Evolutionary conservation across 805 yeast genomes (phyloP), one percentile per base, ranked within the genome.

Genomic region (Sugiyamaella lignohabitans): DNA sequence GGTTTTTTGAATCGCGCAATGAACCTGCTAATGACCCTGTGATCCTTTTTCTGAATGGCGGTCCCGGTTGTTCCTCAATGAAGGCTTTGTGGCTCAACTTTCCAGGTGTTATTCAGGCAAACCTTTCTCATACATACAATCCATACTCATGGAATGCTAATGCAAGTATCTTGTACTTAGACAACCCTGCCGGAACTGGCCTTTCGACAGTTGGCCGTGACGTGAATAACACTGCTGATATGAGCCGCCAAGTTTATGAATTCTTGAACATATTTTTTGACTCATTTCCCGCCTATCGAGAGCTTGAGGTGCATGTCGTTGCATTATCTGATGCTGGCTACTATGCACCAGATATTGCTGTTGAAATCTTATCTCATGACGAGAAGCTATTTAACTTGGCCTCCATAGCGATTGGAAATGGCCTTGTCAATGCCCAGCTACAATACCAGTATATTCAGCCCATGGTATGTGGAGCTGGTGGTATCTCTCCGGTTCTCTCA

Each of bases 391-490:
- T 54, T 61, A 66, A 58, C 81, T 82, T 66, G 75, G 83, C 58
- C 73, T 87, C 58, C 71, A 81, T 87, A 10, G 64, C 87, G 68
- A 87, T 88, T 60, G 96, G 96, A 60, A 88, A 88, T 63, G 96
- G 96, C 46, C 76, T 87, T 56, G 85, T 95, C 32, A 95, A 88
- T 67, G 82, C 93, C 5, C 76, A 84, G 62, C 73, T 78, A 52
- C 95, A 87, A 69, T 82, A 82, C 66, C 78, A 77, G 52, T 76
- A 77, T 67, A 85, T 83, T 65, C 80, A 82, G 63, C 95, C 94
- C 65, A 88, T 87, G 96, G 96, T 95, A 10, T 88, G 96, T 69
- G 95, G 96, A 53, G 74, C 70, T 88, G 54, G 95, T 51, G 95
- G 95, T 2, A 75, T 76, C 58, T 78, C 77, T 19, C 71, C 85